Conservation (phyloP, 1,284 basidiomycete genomes). For the Leccinum laetum region DNA sequence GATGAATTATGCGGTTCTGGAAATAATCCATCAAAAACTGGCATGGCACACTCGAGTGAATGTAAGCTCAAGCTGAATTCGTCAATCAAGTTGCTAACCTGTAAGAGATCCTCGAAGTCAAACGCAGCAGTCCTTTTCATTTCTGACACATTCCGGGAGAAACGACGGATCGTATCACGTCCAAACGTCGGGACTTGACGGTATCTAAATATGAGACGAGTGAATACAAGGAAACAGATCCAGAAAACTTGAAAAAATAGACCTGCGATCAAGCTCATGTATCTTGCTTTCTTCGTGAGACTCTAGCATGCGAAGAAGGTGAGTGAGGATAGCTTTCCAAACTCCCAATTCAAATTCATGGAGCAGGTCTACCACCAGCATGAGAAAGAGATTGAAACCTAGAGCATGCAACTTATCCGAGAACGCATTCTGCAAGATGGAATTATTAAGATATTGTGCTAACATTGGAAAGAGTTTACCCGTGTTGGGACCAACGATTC, state of each 20-base stretch:
- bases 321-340: background rate
- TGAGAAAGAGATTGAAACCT: background rate
- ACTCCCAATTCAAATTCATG: background rate
- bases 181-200: background rate
- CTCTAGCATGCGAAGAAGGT: background rate
- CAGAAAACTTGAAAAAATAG: background rate
- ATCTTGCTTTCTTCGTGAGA: background rate
- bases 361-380: background rate
- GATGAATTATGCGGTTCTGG: background rate
- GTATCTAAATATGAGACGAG: background rate
- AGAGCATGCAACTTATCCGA: background rate
- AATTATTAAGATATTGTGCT: background rate
- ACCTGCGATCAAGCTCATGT: background rate
- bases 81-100: background rate
- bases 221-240: background rate
- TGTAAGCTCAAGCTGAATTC: background rate
- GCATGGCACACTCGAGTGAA: background rate
- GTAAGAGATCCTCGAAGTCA: background rate
- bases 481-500: background rate
- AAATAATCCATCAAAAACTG: background rate
- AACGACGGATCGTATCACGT: background rate
- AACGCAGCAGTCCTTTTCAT: background rate
- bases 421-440: background rate
- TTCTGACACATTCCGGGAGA: background rate
- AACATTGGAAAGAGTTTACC: background rate